Conservation (phyloP, 176 grass and related monocot species). For the Carex littledalei region DNA sequence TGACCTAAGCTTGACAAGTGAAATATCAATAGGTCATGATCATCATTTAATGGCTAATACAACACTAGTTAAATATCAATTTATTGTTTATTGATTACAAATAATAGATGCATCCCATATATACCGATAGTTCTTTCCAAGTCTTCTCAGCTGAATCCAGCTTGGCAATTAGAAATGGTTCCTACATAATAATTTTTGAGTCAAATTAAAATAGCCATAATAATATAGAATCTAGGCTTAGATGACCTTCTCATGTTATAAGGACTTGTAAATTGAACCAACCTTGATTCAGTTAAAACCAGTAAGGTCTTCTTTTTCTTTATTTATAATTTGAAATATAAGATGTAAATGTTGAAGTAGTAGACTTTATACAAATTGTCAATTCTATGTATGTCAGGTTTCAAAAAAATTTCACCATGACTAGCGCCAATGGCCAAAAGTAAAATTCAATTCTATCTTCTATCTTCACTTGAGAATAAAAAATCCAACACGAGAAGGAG, state of each 20-base stretch:
- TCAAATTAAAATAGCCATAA: background rate
- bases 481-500: background rate
- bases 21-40: constrained; percentile 5
- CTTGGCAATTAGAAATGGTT: constrained; percentile 81
- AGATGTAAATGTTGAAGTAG: background rate
- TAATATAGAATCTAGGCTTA: background rate
- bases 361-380: background rate
- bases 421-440: background rate
- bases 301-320: background rate
- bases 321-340: background rate
- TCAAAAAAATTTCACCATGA: background rate
- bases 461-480: background rate
- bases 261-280: background rate
- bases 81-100: background rate
- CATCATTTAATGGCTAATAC: background rate
- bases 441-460: background rate
- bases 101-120: constrained; percentile 23
- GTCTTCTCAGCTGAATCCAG: constrained; percentile 81
- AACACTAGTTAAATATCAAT: background rate
- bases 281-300: background rate
- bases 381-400: background rate
- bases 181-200: constrained; percentile 30
- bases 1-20: constrained; percentile 48
- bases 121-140: constrained; percentile 95
- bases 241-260: background rate